Evolutionary conservation across 805 yeast species (phyloP).

Genomic region (Wickerhamiella sergipiensis): DNA sequence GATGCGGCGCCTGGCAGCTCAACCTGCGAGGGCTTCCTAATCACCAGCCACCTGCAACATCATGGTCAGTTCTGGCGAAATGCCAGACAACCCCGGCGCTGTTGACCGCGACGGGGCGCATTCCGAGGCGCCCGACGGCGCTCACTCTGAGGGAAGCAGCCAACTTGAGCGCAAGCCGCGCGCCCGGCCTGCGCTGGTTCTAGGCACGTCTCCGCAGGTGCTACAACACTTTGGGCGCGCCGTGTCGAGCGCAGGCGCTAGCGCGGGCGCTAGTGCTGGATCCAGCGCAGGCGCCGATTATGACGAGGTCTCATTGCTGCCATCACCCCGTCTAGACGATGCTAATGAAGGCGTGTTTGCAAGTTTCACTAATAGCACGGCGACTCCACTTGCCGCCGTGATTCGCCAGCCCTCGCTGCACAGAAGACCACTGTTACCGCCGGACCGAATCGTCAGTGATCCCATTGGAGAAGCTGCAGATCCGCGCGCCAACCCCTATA

Average conservation of each 20-base stretch:
- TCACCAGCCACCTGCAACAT: background rate
- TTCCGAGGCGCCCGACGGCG: background rate
- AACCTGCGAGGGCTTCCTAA: background rate
- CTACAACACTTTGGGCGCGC: background rate
- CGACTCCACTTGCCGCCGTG: background rate
- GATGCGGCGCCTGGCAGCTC: background rate
- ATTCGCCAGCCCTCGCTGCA: conserved; percentile 3
- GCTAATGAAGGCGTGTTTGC: conserved; percentile 5
- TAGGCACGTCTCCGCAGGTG: background rate
- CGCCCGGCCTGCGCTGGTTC: background rate
- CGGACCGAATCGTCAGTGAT: conserved; percentile 1
- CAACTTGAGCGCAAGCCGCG: background rate
- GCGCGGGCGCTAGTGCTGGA: background rate
- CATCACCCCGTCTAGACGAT: conserved; percentile 6
- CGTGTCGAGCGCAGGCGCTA: background rate
- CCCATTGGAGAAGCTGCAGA: background rate
- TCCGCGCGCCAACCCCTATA: background rate
- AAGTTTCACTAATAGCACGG: conserved; percentile 1
- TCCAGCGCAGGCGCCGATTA: background rate
- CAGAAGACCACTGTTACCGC: conserved; percentile 1
- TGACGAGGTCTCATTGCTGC: conserved; percentile 6
- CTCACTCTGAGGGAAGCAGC: background rate
- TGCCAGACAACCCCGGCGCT: background rate
- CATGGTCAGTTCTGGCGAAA: background rate
- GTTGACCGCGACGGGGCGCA: background rate